These are phyloP conservation scores for Boletus sp. DNA, from an alignment of 768 basidiomycete genomes.

Conservation along the genomic window DNA sequence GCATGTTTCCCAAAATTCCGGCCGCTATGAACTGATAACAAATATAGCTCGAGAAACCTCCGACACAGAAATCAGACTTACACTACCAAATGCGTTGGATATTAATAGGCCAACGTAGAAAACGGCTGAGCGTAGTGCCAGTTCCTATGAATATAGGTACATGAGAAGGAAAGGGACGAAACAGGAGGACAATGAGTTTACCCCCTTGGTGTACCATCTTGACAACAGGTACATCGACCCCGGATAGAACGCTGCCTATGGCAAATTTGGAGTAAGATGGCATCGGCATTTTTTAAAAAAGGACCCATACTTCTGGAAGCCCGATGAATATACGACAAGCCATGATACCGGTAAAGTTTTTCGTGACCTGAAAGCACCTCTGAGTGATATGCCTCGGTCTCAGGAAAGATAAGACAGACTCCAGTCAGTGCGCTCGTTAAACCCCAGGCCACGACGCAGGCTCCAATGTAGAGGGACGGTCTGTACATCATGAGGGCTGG, in stretches of 20 bases:
- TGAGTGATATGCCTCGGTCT: background rate
- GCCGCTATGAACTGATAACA: slow-evolving; percentile 60
- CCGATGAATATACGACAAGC: slow-evolving; percentile 62
- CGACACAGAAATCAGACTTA: slow-evolving; percentile 28
- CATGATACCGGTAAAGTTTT: slow-evolving; percentile 52
- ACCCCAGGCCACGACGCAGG: slow-evolving; percentile 62
- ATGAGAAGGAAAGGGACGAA: background rate
- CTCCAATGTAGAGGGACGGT: slow-evolving; percentile 61
- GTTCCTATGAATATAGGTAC: slow-evolving; percentile 40
- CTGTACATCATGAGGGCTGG: slow-evolving; percentile 27
- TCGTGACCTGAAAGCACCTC: slow-evolving; percentile 42
- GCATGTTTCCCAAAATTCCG: slow-evolving; percentile 69
- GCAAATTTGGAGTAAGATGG: background rate
- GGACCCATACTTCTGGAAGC: slow-evolving; percentile 47
- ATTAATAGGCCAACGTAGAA: slow-evolving; percentile 59
- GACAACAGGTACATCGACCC: slow-evolving; percentile 49
- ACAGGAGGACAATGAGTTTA: background rate
- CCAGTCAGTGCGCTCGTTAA: slow-evolving; percentile 62
- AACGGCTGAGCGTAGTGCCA: slow-evolving; percentile 62
- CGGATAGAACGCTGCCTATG: slow-evolving; percentile 62
- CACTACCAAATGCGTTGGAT: slow-evolving; percentile 67
- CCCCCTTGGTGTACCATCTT: slow-evolving; percentile 54
- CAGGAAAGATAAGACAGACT: slow-evolving; percentile 29
- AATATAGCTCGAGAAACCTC: background rate
- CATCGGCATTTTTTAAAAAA: background rate